Conservation (phyloP, 371 early-diverging fungal species). For the Rhizopus microsporus region DNA sequence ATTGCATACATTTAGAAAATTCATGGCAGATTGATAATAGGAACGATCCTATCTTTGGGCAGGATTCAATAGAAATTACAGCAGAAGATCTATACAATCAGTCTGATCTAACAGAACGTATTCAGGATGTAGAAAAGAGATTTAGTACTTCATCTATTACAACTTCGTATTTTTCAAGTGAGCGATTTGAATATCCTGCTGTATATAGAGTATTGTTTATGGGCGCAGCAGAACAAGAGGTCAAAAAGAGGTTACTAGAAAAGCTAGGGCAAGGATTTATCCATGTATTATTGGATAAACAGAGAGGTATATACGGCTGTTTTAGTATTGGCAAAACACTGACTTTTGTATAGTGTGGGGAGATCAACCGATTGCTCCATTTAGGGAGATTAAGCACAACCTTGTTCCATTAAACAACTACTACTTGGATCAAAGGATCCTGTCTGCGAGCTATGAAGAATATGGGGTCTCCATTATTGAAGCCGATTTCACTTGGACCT, state of each 20-base stretch:
- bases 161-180: slow-evolving; percentile 13
- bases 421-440: slow-evolving; percentile 15
- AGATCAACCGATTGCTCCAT: slow-evolving; percentile 14
- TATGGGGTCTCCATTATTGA: slow-evolving; percentile 49
- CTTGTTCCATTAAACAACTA: slow-evolving; percentile 24
- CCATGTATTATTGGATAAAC: slow-evolving; percentile 19
- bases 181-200: slow-evolving; percentile 29
- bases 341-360: not conserved
- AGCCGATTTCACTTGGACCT: slow-evolving; percentile 47
- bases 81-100: slow-evolving; percentile 15
- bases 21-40: not conserved
- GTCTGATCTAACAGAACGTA: slow-evolving; percentile 19
- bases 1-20: not conserved
- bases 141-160: slow-evolving; percentile 24
- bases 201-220: slow-evolving; percentile 41
- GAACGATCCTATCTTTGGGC: slow-evolving; percentile 9
- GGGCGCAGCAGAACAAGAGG: slow-evolving; percentile 35
- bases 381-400: slow-evolving; percentile 43
- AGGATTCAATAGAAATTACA: slow-evolving; percentile 15
- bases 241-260: slow-evolving; percentile 33
- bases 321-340: not conserved
- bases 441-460: slow-evolving; percentile 40
- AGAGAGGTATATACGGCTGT: not conserved
- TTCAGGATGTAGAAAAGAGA: slow-evolving; percentile 16
- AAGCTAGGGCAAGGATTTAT: slow-evolving; percentile 39